Base-by-base conservation (phyloP, 2,329 filamentous ascomycete species). In the Penicillium polonicum region DNA sequence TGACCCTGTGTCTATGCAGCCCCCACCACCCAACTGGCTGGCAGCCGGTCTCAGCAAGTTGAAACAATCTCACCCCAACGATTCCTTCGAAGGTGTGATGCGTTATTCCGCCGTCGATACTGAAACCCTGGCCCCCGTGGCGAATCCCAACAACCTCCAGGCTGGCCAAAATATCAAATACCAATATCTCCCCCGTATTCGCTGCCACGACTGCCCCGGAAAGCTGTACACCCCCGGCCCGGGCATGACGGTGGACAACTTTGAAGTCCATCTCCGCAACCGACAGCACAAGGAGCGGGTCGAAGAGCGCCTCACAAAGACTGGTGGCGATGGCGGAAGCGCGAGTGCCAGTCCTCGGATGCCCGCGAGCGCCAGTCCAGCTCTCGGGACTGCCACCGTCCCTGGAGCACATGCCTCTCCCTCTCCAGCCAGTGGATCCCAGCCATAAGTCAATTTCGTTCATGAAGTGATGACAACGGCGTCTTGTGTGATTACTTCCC, bases 151-250 rank as follows among this genome's bases (percentile, higher is more conserved):
- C 74, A 59, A 74, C 70, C 44, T 79, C 81, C 17, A 77, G 83
- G 9, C 87, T 83, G 53, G 79, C 82, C 60, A 84, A 50, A 76
- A 88, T 60, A 80, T 91, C 60, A 90, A 88, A 68, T 91, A 88
- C 66, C 89, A 90, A 76, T 97, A 89, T 76, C 81, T 96, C 49
- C 94, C 94, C 9, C 84, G 94, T 50, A 97, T 99, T 62, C 84
- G 91, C 58, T 99, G 94, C 73, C 85, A 88, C 46, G 94, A 99
- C 74, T 97, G 94, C 72, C 91, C 91, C 0, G 91, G 91, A 31
- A 97, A 97, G 75, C 80, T 96, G 12, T 99, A 99, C 75, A 96
- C 92, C 0, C 91, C 92, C 0, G 90, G 92, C 0, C 91, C 92
- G 0, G 91, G 88, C 25, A 89, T 84, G 72, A 92, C 91, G 2